Percentiles rank a stretch among this genome's conserved stretches.
These are phyloP conservation scores for Centaurea solstitialis DNA, from an alignment of 129 eudicot species.

Conservation along the genomic window DNA sequence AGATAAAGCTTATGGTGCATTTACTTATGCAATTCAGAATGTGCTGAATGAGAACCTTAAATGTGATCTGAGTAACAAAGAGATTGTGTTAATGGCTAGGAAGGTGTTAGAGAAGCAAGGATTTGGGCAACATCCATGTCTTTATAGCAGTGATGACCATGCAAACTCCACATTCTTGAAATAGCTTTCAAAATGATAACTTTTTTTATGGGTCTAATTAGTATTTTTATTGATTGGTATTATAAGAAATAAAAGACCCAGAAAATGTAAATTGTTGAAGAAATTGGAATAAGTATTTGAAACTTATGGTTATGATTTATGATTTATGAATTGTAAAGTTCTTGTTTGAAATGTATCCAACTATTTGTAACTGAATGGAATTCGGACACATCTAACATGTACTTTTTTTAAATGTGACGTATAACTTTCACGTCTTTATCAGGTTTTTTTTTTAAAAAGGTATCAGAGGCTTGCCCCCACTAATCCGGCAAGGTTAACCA, in stretches of 20 bases:
- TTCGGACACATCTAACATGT: no score
- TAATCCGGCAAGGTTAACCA: no score
- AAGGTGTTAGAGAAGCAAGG: conserved; percentile 49
- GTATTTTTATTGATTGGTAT: background rate
- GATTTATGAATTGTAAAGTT: background rate
- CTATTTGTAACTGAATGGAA: background rate
- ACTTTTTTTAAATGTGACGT: no score
- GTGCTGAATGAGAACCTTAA: conserved; percentile 43
- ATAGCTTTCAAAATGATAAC: background rate
- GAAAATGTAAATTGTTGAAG: background rate
- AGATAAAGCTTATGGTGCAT: conserved; percentile 74
- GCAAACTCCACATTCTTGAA: conserved; percentile 58
- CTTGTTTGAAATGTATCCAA: background rate
- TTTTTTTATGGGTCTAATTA: no score
- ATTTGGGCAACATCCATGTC: conserved; percentile 79
- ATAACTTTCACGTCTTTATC: no score
- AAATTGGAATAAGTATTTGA: background rate
- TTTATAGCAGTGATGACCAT: conserved; percentile 83
- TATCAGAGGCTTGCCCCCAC: no score
- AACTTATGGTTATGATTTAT: background rate
- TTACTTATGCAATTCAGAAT: conserved; percentile 68
- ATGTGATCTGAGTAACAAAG: conserved; percentile 50
- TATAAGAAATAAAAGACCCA: background rate
- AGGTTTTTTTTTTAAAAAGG: no score
- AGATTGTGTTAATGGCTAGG: conserved; percentile 62